A percentile compares a stretch with the other conserved stretches of the same genome.
phyloP scores from a whole-genome alignment of 2,329 filamentous ascomycete species.

The Apiospora marii region DNA sequence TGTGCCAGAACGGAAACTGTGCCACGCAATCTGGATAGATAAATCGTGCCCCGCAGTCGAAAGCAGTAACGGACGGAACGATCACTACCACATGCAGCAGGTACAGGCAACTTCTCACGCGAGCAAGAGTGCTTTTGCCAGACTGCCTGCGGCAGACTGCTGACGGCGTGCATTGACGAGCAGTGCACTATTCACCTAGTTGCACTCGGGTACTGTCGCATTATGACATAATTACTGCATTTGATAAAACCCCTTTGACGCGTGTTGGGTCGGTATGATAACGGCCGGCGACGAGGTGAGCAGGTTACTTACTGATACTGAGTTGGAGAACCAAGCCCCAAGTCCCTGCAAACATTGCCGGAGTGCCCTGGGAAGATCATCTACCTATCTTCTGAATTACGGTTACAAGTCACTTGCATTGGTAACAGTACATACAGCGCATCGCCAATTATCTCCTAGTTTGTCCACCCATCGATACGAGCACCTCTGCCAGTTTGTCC shows the following conservation, averaged over 20 bases:
- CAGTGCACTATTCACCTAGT: neutral
- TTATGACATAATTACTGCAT: neutral
- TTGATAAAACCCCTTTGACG: neutral
- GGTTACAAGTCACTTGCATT: neutral
- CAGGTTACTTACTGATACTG: neutral
- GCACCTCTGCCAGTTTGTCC: neutral
- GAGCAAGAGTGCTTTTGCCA: neutral
- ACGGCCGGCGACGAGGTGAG: neutral
- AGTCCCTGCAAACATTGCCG: neutral
- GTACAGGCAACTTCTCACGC: neutral
- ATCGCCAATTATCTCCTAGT: neutral
- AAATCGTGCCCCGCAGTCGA: neutral
- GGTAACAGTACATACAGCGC: neutral
- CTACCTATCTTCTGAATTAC: neutral
- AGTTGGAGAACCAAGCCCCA: neutral
- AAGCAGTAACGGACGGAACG: neutral
- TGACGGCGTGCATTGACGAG: neutral
- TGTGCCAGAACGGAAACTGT: neutral
- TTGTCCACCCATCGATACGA: neutral
- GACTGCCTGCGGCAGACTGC: neutral
- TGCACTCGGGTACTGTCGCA: neutral
- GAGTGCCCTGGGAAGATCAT: neutral
- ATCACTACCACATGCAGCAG: neutral
- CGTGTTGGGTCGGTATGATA: neutral
- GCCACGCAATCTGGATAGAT: neutral